These are phyloP conservation scores for Suhomyces prunicola DNA, from an alignment of 805 yeast species.

Conservation along the genomic window DNA sequence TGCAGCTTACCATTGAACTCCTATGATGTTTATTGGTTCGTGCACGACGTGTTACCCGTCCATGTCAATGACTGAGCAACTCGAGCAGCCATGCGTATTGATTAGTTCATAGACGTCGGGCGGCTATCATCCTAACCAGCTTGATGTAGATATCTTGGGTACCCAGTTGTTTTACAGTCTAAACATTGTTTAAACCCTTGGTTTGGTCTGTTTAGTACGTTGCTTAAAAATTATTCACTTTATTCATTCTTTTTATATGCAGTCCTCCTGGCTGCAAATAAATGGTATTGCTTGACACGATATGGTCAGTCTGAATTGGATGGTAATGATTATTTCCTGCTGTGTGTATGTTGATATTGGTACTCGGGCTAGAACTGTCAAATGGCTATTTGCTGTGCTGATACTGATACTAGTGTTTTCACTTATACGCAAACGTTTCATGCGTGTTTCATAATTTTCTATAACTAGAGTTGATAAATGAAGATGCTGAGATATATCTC, in stretches of 20 bases:
- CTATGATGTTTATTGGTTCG: not conserved
- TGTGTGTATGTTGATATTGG: no score
- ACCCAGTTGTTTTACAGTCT: not conserved
- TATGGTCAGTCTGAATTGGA: not conserved
- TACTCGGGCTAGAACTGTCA: not conserved
- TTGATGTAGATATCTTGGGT: no score
- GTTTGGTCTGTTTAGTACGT: not conserved
- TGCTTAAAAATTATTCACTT: not conserved
- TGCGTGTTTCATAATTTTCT: not conserved
- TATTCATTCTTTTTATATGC: no score
- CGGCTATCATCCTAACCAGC: not conserved
- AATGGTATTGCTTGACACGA: not conserved
- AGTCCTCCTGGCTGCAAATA: not conserved
- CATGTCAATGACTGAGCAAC: not conserved
- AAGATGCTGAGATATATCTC: not conserved
- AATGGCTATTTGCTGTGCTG: no score
- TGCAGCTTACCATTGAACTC: not conserved
- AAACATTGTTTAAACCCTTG: not conserved
- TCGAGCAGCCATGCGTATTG: not conserved
- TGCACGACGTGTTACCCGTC: conserved; percentile 1
- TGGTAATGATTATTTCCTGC: no score
- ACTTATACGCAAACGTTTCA: not conserved
- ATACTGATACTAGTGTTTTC: not conserved
- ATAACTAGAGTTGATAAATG: not conserved
- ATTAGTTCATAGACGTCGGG: not conserved